Conservation (phyloP, 495 filamentous ascomycete genomes). For the Hypoxylon rickii region DNA sequence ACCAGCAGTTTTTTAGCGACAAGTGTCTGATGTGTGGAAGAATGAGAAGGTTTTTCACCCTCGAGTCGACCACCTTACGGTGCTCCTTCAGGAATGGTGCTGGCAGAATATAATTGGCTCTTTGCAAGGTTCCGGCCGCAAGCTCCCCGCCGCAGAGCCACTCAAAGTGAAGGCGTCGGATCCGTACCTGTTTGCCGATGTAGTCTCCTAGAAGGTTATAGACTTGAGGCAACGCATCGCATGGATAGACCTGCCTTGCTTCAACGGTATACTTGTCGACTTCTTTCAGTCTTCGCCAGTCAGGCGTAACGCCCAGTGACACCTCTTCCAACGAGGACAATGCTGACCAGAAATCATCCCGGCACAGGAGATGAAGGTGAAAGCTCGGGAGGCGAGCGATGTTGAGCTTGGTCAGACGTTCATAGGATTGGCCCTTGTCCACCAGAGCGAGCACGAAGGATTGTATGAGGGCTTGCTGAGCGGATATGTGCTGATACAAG, state of each 20-base stretch:
- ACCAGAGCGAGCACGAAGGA: slow-evolving; percentile 59
- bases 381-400: slow-evolving; percentile 57
- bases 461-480: slow-evolving; percentile 60
- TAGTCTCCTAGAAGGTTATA: slow-evolving; percentile 48
- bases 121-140: slow-evolving; percentile 54
- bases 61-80: slow-evolving; percentile 50
- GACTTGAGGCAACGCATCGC: slow-evolving; percentile 46
- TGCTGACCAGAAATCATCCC: slow-evolving; percentile 56
- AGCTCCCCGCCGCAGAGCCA: slow-evolving; percentile 63
- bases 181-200: slow-evolving; percentile 43
- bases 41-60: slow-evolving; percentile 39
- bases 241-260: slow-evolving; percentile 46
- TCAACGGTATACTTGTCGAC: slow-evolving; percentile 43
- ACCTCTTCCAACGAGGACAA: slow-evolving; percentile 51
- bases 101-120: slow-evolving; percentile 56
- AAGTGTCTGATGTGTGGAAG: slow-evolving; percentile 57
- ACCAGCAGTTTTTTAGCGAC: slow-evolving; percentile 61
- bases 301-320: slow-evolving; percentile 54
- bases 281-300: slow-evolving; percentile 56
- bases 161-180: slow-evolving; percentile 58
- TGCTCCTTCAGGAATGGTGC: slow-evolving; percentile 51
- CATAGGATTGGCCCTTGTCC: slow-evolving; percentile 50
- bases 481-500: slow-evolving; percentile 61
- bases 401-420: slow-evolving; percentile 49
- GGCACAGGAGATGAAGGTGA: slow-evolving; percentile 49